Base-by-base conservation (phyloP, 768 basidiomycete genomes). In the Boletus fagicola region DNA sequence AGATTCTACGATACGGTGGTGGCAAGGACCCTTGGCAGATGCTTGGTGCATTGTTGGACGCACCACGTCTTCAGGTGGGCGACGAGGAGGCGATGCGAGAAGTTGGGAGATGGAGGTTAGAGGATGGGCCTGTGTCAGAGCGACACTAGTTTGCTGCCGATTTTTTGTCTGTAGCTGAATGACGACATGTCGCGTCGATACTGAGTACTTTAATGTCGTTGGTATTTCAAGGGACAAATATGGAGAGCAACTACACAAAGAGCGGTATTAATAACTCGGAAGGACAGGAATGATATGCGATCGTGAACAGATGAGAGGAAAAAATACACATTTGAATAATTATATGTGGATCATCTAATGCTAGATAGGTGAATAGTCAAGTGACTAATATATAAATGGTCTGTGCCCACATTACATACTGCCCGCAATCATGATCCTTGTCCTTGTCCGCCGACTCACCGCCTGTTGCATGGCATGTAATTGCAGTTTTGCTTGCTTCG, bases 1-100 rank as follows among this genome's bases (percentile, higher is more conserved):
- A 91, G 53, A 77, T 98, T 7, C 66, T 99, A 30, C 78, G 77
- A 40, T 87, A 83, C 65, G 97, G 97, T 0, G 97, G 97, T 2
- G 94, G 91, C 0, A 88, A 80, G 69, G 92, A 98, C 63, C 94
- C 97, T 0, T 99, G 97, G 97, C 76, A 80, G 61, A 94, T 98
- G 93, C 83, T 98, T 0, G 84, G 88, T 16, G 74, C 77, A 0
- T 66, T 98, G 49, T 74, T 98, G 4, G 74, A 80, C 30, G 77
- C 81, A 0, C 86, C 87, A 0, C 79, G 81, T 51, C 70, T 98
- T n/a, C 79, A 77, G 40, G 72, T 63, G 5, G 97, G 97, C 0
- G 91, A 92, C 63, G 79, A 83, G 26, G 77, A 81, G 43, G 91
- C 94, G 0, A 98, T 99, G 96, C 77, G 83, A 35, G 83, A 90